Evolutionary conservation across 1,139 yeast species (phyloP).

Genomic region (Geotrichum europaeum): DNA sequence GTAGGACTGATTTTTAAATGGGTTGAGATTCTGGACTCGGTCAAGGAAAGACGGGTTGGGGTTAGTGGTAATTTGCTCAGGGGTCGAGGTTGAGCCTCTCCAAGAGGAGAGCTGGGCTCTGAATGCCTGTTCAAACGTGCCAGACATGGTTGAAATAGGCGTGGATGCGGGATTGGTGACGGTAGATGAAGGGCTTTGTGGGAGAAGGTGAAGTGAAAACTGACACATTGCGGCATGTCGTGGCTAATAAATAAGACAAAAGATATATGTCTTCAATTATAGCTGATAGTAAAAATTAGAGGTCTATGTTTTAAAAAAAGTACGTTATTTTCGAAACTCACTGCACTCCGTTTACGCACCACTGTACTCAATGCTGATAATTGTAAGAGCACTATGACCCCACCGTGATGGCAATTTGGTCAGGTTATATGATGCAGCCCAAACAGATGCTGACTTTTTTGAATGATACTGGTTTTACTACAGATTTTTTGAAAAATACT

Average conservation of each 20-base stretch:
- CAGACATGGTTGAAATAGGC: constrained; percentile 13
- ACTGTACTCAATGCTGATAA: not conserved
- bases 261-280: not conserved
- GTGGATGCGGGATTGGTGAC: not conserved
- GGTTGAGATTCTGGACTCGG: constrained; percentile 38
- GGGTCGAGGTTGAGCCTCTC: constrained; percentile 27
- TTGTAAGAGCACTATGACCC: not conserved
- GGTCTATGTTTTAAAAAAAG: not conserved
- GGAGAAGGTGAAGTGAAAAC: not conserved
- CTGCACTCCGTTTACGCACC: not conserved
- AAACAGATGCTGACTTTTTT: no score
- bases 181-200: not conserved
- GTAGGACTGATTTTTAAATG: constrained; percentile 42
- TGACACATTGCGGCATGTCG: not conserved
- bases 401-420: not conserved
- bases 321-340: not conserved
- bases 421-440: no score
- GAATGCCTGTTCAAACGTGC: constrained; percentile 32
- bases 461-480: no score
- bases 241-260: not conserved
- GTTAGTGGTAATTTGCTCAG: constrained; percentile 27
- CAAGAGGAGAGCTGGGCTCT: constrained; percentile 36
- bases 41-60: constrained; percentile 31
- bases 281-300: not conserved
- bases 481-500: no score